Evolutionary conservation across 2,329 filamentous ascomycete species (phyloP).

Genomic region (Penicillium sp.): DNA sequence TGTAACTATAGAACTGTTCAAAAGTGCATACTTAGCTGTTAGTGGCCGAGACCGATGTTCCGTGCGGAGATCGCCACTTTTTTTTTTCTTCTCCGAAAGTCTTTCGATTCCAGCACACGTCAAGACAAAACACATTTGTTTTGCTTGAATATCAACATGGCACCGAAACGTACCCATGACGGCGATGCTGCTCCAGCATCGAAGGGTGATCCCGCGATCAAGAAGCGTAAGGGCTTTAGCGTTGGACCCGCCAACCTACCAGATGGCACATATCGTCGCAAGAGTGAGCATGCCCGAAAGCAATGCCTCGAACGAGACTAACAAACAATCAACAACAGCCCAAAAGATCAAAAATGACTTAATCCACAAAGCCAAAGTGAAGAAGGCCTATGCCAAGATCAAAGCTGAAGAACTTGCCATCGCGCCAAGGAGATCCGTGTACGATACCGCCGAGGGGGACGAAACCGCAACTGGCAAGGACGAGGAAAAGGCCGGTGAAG

Average conservation of each 20-base stretch:
- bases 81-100: constrained; percentile 14
- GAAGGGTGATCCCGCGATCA: constrained; percentile 37
- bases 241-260: constrained; percentile 88
- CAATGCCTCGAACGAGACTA: not conserved
- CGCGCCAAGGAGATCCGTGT: constrained; percentile 33
- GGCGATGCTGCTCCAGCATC: constrained; percentile 33
- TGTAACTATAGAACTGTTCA: not conserved
- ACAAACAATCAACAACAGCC: constrained; percentile 49
- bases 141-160: constrained; percentile 46
- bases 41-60: constrained; percentile 6
- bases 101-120: constrained; percentile 1
- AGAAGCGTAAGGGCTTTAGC: constrained; percentile 70
- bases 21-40: not conserved
- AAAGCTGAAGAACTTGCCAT: constrained; percentile 59
- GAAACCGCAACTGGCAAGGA: constrained; percentile 20
- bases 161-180: constrained; percentile 57
- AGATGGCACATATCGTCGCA: constrained; percentile 82
- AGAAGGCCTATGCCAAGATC: constrained; percentile 87
- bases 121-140: not conserved
- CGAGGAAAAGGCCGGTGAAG: constrained; percentile 19
- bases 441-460: constrained; percentile 31
- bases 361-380: constrained; percentile 89
- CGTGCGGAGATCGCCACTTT: constrained; percentile 20
- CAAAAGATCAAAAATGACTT: constrained; percentile 85
- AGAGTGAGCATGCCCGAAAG: constrained; percentile 50